Conservation (phyloP, 441 rosid genomes). For the Mallotus japonicus region DNA sequence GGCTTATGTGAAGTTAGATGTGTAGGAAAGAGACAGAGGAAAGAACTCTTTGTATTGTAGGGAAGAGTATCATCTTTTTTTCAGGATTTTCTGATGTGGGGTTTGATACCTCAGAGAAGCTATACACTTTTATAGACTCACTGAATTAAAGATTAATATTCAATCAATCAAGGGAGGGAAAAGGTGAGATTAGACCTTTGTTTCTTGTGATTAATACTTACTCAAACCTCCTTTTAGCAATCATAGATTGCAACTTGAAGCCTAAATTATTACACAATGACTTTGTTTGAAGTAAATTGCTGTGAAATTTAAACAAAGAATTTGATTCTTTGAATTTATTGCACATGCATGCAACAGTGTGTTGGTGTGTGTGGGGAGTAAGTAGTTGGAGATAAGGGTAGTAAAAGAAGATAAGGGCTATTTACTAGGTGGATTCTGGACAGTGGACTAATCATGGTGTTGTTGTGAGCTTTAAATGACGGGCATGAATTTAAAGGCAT, state of each 20-base stretch:
- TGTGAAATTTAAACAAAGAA: background rate
- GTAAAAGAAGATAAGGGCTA: conserved; percentile 5
- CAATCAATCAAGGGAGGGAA: background rate
- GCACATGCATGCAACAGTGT: background rate
- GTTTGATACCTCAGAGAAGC: conserved; percentile 12
- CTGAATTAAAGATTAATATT: background rate
- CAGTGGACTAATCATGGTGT: conserved; percentile 16
- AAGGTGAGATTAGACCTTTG: background rate
- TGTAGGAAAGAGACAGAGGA: conserved; percentile 26
- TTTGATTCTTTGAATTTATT: conserved; percentile 20
- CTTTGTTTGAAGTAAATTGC: background rate
- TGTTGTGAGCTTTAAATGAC: conserved; percentile 16
- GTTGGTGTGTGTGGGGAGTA: conserved; percentile 2
- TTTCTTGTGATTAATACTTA: background rate
- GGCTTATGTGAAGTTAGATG: conserved; percentile 40
- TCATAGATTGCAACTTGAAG: background rate
- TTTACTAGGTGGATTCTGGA: background rate
- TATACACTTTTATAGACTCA: conserved; percentile 4
- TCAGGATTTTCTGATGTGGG: conserved; percentile 30
- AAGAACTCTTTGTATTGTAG: conserved; percentile 8
- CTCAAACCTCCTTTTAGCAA: background rate
- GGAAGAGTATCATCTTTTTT: conserved; percentile 13
- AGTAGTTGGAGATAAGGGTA: background rate
- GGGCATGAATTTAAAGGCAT: background rate
- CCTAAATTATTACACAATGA: background rate